phyloP scores from a whole-genome alignment of 345 rosid species.

The Geranium brycei region DNA sequence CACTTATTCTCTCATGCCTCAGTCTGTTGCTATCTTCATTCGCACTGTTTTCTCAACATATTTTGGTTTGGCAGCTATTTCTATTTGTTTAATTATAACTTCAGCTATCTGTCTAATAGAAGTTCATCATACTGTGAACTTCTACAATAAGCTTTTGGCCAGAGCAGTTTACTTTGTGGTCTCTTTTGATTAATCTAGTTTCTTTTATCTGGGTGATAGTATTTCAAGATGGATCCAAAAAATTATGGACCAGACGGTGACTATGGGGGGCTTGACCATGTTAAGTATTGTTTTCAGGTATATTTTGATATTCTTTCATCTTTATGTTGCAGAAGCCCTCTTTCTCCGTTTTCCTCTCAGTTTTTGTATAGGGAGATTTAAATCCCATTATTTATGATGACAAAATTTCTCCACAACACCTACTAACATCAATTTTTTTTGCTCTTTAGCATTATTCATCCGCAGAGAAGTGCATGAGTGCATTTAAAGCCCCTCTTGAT shows the following conservation, averaged over 20 bases:
- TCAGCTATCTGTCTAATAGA: neutral
- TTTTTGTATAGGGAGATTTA: neutral
- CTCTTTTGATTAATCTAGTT: conserved; percentile 10
- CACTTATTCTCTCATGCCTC: too few relatives aligned
- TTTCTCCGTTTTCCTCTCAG: neutral
- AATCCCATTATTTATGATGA: neutral
- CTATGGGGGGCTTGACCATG: conserved; percentile 67
- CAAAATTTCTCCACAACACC: neutral
- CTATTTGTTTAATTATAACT: too few relatives aligned
- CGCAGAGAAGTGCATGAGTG: conserved; percentile 77
- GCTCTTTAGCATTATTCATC: conserved; percentile 76
- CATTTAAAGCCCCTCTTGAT: conserved; percentile 93
- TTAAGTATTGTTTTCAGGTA: conserved; percentile 90
- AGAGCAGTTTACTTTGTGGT: conserved; percentile 82
- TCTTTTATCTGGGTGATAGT: conserved; percentile 40
- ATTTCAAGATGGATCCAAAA: conserved; percentile 74
- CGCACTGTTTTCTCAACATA: too few relatives aligned
- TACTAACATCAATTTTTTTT: conserved; percentile 1
- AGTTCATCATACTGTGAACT: neutral
- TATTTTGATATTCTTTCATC: neutral
- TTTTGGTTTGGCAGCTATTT: too few relatives aligned
- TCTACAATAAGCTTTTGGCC: conserved; percentile 28
- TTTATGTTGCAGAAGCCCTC: neutral
- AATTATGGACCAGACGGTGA: conserved; percentile 30
- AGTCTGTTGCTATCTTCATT: too few relatives aligned